Evolutionary conservation across 2,329 filamentous ascomycete genomes (phyloP), one percentile per base, ranked within the genome.

Genomic region (Colletotrichum gigasporum): DNA sequence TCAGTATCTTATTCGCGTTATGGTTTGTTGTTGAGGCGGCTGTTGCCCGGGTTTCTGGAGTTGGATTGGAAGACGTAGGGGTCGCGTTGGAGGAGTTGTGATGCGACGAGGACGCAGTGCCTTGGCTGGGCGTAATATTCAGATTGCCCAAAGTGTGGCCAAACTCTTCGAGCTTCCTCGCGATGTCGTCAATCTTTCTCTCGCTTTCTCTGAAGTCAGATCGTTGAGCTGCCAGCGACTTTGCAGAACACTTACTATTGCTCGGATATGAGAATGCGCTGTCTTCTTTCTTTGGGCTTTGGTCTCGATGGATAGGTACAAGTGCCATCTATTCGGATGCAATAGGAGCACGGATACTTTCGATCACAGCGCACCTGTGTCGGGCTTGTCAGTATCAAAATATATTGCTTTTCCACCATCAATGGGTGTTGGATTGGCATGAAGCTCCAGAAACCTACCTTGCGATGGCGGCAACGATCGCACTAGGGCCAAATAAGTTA

Each of bases 401-500:
- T n/a, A n/a, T n/a, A n/a, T n/a, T n/a, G n/a, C n/a, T n/a, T n/a
- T n/a, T n/a, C n/a, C n/a, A n/a, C n/a, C n/a, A n/a, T n/a, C n/a
- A n/a, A n/a, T n/a, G n/a, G n/a, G n/a, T n/a, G n/a, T n/a, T n/a
- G n/a, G n/a, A n/a, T n/a, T n/a, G n/a, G n/a, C 18, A 16, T 5
- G 14, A 41, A 41, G 18, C 22, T 28, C 18, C 14, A 4, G 10
- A 24, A 20, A 24, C 14, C 32, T 12, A 62, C 63, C 51, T 65
- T 65, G 6, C 63, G 37, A 14, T 44, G 63, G 32, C 63, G 63
- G 14, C 56, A 65, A 12, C 63, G 50, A 12, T 62, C 56, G 30
- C 57, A 65, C 63, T 65, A 11, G n/a, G 8, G 10, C 9, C n/a
- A 9, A 32, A 18, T 9, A 3, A 41, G 34, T 22, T 0, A 52